These are phyloP conservation scores for Podosphaera xanthii DNA, from an alignment of 2,329 filamentous ascomycete genomes.

Conservation along the genomic window DNA sequence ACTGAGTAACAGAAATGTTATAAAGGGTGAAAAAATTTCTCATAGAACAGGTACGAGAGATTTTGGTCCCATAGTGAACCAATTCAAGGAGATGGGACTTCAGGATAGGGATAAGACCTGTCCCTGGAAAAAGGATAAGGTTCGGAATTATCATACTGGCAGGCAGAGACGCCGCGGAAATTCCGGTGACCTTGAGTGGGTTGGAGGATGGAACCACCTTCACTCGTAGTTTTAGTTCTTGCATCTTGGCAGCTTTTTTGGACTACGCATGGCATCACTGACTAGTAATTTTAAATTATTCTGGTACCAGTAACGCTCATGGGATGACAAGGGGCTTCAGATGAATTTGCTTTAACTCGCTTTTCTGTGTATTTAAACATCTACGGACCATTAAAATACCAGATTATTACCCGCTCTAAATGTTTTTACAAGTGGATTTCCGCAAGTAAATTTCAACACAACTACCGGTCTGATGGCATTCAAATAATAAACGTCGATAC, in stretches of 20 bases:
- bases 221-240: constrained; percentile 28
- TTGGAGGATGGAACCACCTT: constrained; percentile 61
- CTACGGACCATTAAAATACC: constrained; percentile 13
- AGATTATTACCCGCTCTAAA: constrained; percentile 18
- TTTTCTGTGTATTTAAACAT: constrained; percentile 18
- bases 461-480: no score
- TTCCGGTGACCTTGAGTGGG: constrained; percentile 66
- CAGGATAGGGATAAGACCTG: constrained; percentile 21
- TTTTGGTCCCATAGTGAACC: constrained; percentile 15
- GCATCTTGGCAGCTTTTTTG: constrained; percentile 2
- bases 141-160: constrained; percentile 28
- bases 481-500: no score
- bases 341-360: constrained; percentile 13
- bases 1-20: constrained; percentile 23
- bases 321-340: constrained; percentile 1
- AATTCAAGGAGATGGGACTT: constrained; percentile 18
- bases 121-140: constrained; percentile 24
- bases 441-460: no score
- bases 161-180: constrained; percentile 35
- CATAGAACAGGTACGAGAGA: constrained; percentile 21
- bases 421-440: not conserved
- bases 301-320: not conserved
- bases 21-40: constrained; percentile 23
- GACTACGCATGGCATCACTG: not conserved
- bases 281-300: not conserved